A percentile compares a stretch with the other conserved stretches of the same genome.
phyloP scores from a whole-genome alignment of 805 yeast genomes.

The Hanseniaspora guilliermondii region DNA sequence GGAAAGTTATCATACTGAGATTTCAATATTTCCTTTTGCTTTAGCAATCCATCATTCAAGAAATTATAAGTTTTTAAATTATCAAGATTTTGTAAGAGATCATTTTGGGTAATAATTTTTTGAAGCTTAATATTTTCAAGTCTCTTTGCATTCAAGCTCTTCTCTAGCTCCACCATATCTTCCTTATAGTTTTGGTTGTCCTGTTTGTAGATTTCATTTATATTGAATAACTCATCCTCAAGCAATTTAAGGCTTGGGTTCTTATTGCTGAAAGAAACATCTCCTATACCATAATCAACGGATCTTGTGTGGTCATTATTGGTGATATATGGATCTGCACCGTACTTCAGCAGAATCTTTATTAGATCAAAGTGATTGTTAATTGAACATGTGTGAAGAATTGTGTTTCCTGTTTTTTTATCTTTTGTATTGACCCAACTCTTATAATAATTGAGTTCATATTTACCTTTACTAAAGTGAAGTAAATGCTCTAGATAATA shows the following conservation, averaged over 20 bases:
- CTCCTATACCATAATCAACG: constrained; percentile 56
- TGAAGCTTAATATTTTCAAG: constrained; percentile 37
- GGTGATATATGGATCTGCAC: constrained; percentile 68
- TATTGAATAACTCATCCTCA: constrained; percentile 32
- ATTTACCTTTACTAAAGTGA: constrained; percentile 41
- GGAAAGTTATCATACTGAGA: constrained; percentile 52
- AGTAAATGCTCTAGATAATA: constrained; percentile 60
- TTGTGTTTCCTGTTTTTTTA: constrained; percentile 79
- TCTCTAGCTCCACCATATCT: constrained; percentile 41
- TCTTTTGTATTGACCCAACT: constrained; percentile 81
- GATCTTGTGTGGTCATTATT: constrained; percentile 84
- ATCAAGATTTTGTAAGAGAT: neutral
- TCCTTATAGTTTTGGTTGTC: constrained; percentile 45
- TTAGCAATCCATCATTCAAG: constrained; percentile 33
- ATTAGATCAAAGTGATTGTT: constrained; percentile 72
- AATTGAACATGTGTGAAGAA: constrained; percentile 82
- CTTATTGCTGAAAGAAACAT: neutral
- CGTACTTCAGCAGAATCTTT: constrained; percentile 69
- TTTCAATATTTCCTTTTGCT: constrained; percentile 41
- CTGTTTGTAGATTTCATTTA: constrained; percentile 47
- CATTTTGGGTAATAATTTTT: constrained; percentile 26
- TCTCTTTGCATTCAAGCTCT: constrained; percentile 47
- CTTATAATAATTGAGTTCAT: constrained; percentile 33
- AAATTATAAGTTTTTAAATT: constrained; percentile 30
- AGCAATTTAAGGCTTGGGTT: neutral